Evolutionary conservation across 768 basidiomycete genomes (phyloP).

Genomic region (Hypsizygus marmoreus): DNA sequence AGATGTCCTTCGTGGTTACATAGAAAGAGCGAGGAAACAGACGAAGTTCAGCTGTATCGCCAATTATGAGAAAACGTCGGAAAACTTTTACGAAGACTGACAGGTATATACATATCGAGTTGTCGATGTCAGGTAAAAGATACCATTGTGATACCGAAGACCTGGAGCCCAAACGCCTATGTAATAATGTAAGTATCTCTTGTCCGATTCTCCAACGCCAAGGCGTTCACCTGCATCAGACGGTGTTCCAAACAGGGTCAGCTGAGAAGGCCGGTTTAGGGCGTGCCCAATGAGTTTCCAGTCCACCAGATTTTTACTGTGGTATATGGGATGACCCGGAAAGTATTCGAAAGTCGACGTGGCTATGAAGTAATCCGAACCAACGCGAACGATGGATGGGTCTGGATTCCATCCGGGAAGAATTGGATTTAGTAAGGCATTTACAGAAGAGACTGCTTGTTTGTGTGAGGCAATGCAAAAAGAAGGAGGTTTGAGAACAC

Average conservation of each 20-base stretch:
- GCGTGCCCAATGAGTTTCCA: slow-evolving; percentile 42
- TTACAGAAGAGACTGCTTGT: not conserved
- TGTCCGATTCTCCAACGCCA: not conserved
- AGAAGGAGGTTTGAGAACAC: not conserved
- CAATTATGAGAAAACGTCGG: slow-evolving; percentile 1
- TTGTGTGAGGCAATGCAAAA: not conserved
- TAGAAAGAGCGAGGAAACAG: slow-evolving; percentile 42
- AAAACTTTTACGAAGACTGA: slow-evolving; percentile 13
- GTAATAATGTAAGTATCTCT: not conserved
- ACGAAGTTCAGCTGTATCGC: slow-evolving; percentile 32
- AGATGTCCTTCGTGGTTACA: slow-evolving; percentile 39
- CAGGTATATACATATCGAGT: slow-evolving; percentile 41
- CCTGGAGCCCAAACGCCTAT: slow-evolving; percentile 38
- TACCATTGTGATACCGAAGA: slow-evolving; percentile 36
- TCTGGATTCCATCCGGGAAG: slow-evolving; percentile 44
- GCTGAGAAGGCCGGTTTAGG: slow-evolving; percentile 35
- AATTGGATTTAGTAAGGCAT: slow-evolving; percentile 33
- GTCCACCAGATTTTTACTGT: slow-evolving; percentile 35
- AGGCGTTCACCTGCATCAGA: slow-evolving; percentile 33
- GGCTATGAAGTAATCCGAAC: slow-evolving; percentile 38
- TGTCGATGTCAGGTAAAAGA: slow-evolving; percentile 37
- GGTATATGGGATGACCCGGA: slow-evolving; percentile 44
- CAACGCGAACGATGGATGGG: slow-evolving; percentile 40
- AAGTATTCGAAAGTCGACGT: slow-evolving; percentile 43
- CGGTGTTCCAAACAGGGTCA: slow-evolving; percentile 38